phyloP scores from a whole-genome alignment of 2,329 filamentous ascomycete species.

The Sporothrix brasiliensis region DNA sequence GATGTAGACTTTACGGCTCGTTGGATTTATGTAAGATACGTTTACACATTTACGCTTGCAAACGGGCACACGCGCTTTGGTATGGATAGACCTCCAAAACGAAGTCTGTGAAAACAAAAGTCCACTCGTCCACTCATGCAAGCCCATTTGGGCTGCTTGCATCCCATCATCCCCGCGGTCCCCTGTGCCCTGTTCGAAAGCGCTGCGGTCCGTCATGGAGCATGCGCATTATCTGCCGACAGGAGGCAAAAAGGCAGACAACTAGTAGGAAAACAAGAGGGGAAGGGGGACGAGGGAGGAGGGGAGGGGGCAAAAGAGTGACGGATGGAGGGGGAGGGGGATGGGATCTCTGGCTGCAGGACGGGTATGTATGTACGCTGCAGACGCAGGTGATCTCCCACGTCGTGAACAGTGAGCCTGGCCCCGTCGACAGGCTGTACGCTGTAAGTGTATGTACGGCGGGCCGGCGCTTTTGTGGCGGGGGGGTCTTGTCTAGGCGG shows the following conservation, averaged over 20 bases:
- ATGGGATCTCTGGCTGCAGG: conserved; percentile 26
- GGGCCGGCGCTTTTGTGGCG: conserved; percentile 15
- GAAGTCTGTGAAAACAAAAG: too few species aligned
- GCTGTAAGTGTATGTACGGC: conserved; percentile 27
- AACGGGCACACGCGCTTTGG: too few species aligned
- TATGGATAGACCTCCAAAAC: too few species aligned
- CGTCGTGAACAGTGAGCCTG: neutral
- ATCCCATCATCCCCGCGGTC: neutral
- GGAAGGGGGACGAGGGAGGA: neutral
- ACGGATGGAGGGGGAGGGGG: neutral
- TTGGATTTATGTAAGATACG: too few species aligned
- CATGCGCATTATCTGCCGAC: conserved; percentile 8
- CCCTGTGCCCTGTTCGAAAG: conserved; percentile 9
- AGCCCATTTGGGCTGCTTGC: neutral
- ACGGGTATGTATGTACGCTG: conserved; percentile 31
- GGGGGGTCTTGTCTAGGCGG: neutral
- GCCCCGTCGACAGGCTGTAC: neutral
- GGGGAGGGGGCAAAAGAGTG: neutral
- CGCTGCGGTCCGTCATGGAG: conserved; percentile 17
- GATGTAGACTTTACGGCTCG: neutral
- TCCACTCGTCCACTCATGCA: conserved; percentile 6
- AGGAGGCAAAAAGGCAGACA: neutral
- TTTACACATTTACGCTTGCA: too few species aligned
- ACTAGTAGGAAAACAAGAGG: too few species aligned
- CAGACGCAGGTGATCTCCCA: conserved; percentile 30